A percentile compares a stretch with the other conserved stretches of the same genome.
phyloP scores from a whole-genome alignment of 23 red algal genomes.

The Chondrus crispus region DNA sequence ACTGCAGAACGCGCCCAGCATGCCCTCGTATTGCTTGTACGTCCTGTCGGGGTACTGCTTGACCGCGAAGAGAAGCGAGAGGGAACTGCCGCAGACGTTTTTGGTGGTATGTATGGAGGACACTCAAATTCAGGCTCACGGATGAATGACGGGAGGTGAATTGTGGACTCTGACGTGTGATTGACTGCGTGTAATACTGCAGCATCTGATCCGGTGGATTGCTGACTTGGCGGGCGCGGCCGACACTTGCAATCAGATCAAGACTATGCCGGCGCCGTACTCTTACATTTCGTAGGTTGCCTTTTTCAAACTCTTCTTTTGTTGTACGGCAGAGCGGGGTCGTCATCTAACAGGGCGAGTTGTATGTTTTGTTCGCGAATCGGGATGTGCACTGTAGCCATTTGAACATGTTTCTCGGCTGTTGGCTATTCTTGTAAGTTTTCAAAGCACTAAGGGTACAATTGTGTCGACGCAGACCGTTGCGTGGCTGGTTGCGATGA shows the following conservation, averaged over 20 bases:
- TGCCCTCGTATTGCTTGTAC: constrained; percentile 57
- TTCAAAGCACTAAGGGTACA: background rate
- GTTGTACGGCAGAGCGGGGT: too few species aligned
- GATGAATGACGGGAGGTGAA: too few species aligned
- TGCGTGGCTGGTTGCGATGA: background rate
- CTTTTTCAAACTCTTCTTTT: too few species aligned
- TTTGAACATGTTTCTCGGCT: constrained; percentile 50
- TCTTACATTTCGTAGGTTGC: constrained; percentile 53
- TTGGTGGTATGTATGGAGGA: constrained; percentile 34
- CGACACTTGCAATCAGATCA: constrained; percentile 61
- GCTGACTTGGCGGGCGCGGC: constrained; percentile 57
- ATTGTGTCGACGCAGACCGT: background rate
- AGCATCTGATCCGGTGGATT: constrained; percentile 66
- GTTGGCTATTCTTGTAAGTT: constrained; percentile 73
- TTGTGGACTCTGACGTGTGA: background rate
- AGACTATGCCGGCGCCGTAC: constrained; percentile 63
- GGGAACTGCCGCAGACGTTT: constrained; percentile 32
- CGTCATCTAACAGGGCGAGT: background rate
- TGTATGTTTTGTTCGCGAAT: background rate
- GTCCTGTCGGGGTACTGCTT: constrained; percentile 44
- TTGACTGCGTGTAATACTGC: background rate
- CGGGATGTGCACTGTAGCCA: background rate
- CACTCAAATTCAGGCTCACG: too few species aligned
- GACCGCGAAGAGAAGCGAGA: background rate
- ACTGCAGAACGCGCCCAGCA: constrained; percentile 38